A percentile compares a stretch with the other conserved stretches of the same genome.
Conservation (phyloP, 495 filamentous ascomycete genomes). For the Hyaloscypha hepaticicola region DNA sequence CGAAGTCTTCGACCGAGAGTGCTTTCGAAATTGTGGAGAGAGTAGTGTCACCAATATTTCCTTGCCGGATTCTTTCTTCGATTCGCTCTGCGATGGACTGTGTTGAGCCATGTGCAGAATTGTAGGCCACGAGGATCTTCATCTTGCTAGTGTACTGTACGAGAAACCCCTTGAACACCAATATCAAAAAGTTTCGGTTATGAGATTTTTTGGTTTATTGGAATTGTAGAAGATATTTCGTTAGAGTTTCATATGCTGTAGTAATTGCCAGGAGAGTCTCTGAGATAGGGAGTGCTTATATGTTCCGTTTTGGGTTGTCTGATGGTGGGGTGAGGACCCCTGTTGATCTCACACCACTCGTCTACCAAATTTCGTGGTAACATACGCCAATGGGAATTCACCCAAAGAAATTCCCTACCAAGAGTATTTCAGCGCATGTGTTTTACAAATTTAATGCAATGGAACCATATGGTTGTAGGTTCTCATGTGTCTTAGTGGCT, state of each 20-base stretch:
- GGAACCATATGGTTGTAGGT: neutral
- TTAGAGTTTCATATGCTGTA: neutral
- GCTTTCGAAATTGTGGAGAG: neutral
- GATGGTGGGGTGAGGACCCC: neutral
- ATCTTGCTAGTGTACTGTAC: too few species aligned
- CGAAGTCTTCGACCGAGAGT: neutral
- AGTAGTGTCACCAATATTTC: neutral
- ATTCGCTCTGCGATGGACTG: conserved; percentile 17
- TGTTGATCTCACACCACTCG: neutral
- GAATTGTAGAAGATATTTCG: neutral
- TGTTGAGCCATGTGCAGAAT: neutral
- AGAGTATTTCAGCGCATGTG: neutral
- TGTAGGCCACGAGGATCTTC: conserved; percentile 12
- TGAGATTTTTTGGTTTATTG: neutral
- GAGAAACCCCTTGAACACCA: too few species aligned
- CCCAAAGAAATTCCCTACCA: neutral
- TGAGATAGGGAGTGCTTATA: neutral
- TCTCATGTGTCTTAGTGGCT: neutral
- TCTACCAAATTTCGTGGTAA: too few species aligned
- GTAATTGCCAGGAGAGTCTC: neutral
- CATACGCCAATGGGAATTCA: too few species aligned
- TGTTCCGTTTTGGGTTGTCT: neutral
- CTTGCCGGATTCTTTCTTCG: neutral
- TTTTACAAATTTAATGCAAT: neutral
- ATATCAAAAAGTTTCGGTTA: neutral